Conservation (phyloP, 2,329 filamentous ascomycete species). For the Cladosporium halotolerans region DNA sequence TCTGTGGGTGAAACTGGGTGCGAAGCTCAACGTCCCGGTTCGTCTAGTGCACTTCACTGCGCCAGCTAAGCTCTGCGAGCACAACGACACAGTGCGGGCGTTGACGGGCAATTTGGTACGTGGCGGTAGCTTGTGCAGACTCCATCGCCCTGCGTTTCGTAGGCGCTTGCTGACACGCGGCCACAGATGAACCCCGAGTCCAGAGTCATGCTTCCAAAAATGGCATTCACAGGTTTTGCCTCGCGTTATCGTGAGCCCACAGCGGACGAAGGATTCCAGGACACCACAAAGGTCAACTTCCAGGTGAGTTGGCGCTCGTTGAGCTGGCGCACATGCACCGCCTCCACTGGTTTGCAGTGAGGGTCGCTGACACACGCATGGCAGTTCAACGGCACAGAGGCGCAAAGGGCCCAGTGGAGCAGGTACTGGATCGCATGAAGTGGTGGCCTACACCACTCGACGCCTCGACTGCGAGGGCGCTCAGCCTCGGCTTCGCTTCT, state of each 20-base stretch:
- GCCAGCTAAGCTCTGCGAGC: constrained; percentile 61
- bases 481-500: not conserved
- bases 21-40: constrained; percentile 64
- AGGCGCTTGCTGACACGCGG: constrained; percentile 7
- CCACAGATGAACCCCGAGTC: constrained; percentile 73
- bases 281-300: constrained; percentile 72
- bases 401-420: constrained; percentile 66
- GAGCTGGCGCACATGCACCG: not conserved
- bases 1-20: constrained; percentile 72
- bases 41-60: constrained; percentile 83
- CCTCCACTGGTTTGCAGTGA: not conserved
- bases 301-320: constrained; percentile 38
- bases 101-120: constrained; percentile 42
- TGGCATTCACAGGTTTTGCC: constrained; percentile 73
- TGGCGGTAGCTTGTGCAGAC: constrained; percentile 11
- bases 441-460: no score
- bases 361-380: constrained; percentile 4
- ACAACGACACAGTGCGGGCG: constrained; percentile 81
- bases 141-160: constrained; percentile 3
- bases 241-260: constrained; percentile 68
- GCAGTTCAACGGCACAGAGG: constrained; percentile 61
- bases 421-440: constrained; percentile 60
- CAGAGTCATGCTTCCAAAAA: constrained; percentile 63
- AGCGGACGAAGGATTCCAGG: constrained; percentile 72
- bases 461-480: no score